Percentiles rank a stretch among this genome's conserved stretches.
Conservation (phyloP, 1,139 yeast genomes). For the Debaryomyces fabryi region DNA sequence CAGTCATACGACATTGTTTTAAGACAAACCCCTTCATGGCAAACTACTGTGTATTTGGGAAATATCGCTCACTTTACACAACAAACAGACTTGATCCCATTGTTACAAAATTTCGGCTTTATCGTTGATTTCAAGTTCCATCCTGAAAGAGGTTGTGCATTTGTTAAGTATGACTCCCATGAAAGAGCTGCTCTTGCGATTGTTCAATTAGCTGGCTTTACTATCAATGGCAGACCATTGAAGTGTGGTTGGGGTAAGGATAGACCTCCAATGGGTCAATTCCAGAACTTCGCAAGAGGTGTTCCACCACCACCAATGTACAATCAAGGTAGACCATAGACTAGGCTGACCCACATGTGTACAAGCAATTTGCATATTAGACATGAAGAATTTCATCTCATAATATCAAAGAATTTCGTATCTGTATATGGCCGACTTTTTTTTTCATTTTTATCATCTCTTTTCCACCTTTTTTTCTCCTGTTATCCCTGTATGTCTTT, state of each 20-base stretch:
- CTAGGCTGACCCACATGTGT: not conserved
- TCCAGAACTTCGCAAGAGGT: constrained; percentile 36
- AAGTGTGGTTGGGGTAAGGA: constrained; percentile 91
- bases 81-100: constrained; percentile 73
- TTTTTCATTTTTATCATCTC: not conserved
- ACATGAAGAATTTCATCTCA: not conserved
- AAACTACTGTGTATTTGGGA: constrained; percentile 88
- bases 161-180: constrained; percentile 83
- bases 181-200: constrained; percentile 90
- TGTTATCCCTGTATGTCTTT: not conserved
- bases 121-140: constrained; percentile 80
- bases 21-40: constrained; percentile 80
- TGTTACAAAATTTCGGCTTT: constrained; percentile 78
- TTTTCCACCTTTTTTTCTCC: not conserved
- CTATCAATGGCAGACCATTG: constrained; percentile 75
- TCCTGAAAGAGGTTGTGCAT: constrained; percentile 82
- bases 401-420: not conserved
- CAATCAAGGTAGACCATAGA: constrained; percentile 18
- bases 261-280: constrained; percentile 45
- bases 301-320: constrained; percentile 28
- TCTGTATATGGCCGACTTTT: not conserved
- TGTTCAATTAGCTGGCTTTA: constrained; percentile 75
- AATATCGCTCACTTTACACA: constrained; percentile 78
- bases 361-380: not conserved
- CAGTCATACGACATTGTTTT: constrained; percentile 70